Evolutionary conservation across 441 rosid species (phyloP).

Genomic region (Erodium moschatum): DNA sequence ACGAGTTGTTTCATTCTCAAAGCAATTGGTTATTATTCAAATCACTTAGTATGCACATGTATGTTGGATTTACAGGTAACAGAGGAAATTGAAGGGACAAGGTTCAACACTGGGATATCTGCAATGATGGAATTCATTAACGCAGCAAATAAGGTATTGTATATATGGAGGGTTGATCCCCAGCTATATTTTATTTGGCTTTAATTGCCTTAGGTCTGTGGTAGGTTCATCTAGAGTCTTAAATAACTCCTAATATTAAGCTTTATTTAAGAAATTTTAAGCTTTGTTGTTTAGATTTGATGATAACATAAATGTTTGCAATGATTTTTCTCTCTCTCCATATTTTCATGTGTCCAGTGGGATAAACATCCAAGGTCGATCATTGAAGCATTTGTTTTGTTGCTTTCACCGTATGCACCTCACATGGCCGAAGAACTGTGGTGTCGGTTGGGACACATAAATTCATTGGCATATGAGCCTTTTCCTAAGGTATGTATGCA

Average conservation of each 20-base stretch:
- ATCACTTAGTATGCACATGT: not conserved
- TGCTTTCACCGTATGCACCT: slow-evolving; percentile 89
- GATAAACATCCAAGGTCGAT: slow-evolving; percentile 59
- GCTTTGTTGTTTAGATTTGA: not conserved
- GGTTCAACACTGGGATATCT: slow-evolving; percentile 94
- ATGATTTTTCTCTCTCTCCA: not conserved
- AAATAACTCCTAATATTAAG: not conserved
- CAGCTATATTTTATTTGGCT: not conserved
- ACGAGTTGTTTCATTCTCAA: not conserved
- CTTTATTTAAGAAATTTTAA: not conserved
- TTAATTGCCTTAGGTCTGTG: not conserved
- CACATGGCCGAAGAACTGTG: slow-evolving; percentile 97
- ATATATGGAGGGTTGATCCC: not conserved
- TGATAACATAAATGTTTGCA: not conserved
- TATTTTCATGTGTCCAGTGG: slow-evolving; percentile 43
- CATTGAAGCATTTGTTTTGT: slow-evolving; percentile 56
- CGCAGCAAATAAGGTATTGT: slow-evolving; percentile 71
- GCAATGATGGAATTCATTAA: slow-evolving; percentile 97
- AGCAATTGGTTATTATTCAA: not conserved
- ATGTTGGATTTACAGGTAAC: slow-evolving; percentile 45
- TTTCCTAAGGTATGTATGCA: slow-evolving; percentile 53
- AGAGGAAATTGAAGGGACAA: slow-evolving; percentile 80
- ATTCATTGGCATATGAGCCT: slow-evolving; percentile 56
- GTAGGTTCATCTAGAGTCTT: not conserved
- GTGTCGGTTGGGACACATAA: slow-evolving; percentile 61